phyloP scores from a whole-genome alignment of 108 stramenopile species.

The Cylindrotheca fusiformis region DNA sequence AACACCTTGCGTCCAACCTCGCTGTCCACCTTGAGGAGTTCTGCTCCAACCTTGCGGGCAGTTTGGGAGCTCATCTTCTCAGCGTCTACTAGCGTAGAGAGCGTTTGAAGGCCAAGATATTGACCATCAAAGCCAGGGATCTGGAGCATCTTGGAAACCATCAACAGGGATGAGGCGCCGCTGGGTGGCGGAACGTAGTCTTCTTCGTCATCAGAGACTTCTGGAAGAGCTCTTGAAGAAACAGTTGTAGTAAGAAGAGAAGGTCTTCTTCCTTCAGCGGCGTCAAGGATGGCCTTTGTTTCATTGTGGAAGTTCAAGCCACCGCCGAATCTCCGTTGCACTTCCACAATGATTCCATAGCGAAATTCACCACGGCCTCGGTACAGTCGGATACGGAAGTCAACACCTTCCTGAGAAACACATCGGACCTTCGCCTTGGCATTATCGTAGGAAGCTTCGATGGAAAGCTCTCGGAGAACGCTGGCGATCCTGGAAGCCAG shows the following conservation, averaged over 20 bases:
- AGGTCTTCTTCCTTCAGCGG: conserved; percentile 44
- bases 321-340: conserved; percentile 63
- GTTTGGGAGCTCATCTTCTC: conserved; percentile 34
- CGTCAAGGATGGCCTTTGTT: conserved; percentile 61
- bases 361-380: conserved; percentile 38
- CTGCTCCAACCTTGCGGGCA: conserved; percentile 22
- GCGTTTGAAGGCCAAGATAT: conserved; percentile 45
- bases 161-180: conserved; percentile 30
- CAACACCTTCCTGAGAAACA: conserved; percentile 46
- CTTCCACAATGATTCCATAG: conserved; percentile 71
- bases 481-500: conserved; percentile 51
- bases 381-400: conserved; percentile 70
- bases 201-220: conserved; percentile 42
- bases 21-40: conserved; percentile 28
- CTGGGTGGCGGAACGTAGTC: conserved; percentile 6
- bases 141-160: conserved; percentile 47
- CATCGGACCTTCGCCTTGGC: conserved; percentile 60
- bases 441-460: conserved; percentile 56
- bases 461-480: conserved; percentile 58
- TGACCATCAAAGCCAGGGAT: conserved; percentile 46
- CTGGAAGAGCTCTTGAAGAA: conserved; percentile 20
- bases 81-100: conserved; percentile 41
- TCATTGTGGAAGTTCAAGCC: conserved; percentile 44
- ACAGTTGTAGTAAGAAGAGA: conserved; percentile 6
- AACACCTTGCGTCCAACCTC: conserved; percentile 39